phyloP scores from a whole-genome alignment of 352 stramenopile species.

The Phytophthora pisi region DNA sequence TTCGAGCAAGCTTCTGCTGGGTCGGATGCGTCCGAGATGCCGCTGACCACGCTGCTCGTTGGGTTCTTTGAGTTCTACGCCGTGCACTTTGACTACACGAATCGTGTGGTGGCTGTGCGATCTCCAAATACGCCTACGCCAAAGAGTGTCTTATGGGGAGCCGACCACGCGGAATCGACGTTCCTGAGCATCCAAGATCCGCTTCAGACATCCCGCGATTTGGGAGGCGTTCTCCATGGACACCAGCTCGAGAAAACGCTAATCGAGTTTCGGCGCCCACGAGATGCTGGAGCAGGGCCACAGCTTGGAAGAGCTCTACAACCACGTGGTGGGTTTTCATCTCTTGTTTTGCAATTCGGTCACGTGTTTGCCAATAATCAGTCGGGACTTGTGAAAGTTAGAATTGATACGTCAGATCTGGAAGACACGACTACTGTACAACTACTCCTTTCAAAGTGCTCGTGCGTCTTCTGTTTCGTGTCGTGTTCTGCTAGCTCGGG shows the following conservation, averaged over 20 bases:
- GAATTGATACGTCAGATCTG: too few species aligned
- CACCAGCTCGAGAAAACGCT: not conserved
- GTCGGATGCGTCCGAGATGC: not conserved
- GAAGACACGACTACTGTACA: too few species aligned
- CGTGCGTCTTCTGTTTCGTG: too few species aligned
- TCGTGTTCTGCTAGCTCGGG: too few species aligned
- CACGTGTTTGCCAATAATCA: too few species aligned
- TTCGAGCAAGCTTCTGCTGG: not conserved
- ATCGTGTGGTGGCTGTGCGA: not conserved
- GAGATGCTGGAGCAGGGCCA: not conserved
- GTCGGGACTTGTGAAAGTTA: too few species aligned
- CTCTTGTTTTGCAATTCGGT: too few species aligned
- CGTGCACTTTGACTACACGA: not conserved
- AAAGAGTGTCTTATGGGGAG: not conserved
- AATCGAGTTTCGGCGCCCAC: not conserved
- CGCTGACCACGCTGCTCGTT: not conserved
- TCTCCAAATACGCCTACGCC: not conserved
- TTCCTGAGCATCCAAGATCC: not conserved
- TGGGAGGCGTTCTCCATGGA: not conserved
- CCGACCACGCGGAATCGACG: not conserved
- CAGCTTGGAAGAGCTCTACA: not conserved
- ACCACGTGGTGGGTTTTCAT: not conserved
- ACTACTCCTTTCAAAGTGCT: too few species aligned
- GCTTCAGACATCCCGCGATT: not conserved
- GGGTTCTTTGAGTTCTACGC: constrained; percentile 1